Evolutionary conservation across 139 green algal genomes (phyloP).

Genomic region (Chlorella sp.): DNA sequence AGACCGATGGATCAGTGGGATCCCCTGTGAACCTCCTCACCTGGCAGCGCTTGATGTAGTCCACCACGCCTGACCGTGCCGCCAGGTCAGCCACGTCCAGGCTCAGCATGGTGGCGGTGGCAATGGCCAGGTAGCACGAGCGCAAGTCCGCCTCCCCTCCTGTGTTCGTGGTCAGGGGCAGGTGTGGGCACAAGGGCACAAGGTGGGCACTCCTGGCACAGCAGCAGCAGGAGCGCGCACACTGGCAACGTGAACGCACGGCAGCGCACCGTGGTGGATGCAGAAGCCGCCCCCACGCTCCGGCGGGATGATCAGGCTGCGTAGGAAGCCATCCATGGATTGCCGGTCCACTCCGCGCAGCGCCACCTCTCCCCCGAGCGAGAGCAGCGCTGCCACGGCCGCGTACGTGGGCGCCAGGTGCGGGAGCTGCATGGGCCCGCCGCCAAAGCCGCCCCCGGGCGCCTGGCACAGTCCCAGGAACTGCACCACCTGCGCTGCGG

Average conservation of each 20-base stretch:
- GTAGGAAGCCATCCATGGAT: constrained; percentile 59
- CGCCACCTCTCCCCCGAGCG: constrained; percentile 65
- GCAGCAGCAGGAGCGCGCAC: too few relatives aligned
- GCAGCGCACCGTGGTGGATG: constrained; percentile 78
- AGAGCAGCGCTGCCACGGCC: constrained; percentile 74
- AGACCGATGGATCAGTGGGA: background rate
- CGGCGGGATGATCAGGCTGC: constrained; percentile 57
- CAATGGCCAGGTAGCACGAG: constrained; percentile 87
- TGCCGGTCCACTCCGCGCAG: constrained; percentile 49
- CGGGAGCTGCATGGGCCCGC: constrained; percentile 81
- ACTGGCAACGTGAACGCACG: too few relatives aligned
- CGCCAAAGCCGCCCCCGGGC: constrained; percentile 77
- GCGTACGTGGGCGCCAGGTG: constrained; percentile 96
- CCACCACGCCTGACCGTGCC: constrained; percentile 37
- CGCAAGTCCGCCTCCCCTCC: constrained; percentile 92
- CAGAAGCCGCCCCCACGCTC: constrained; percentile 70
- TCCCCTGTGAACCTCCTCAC: constrained; percentile 10
- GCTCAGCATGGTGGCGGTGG: constrained; percentile 62
- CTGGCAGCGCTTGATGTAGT: constrained; percentile 67
- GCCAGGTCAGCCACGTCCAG: constrained; percentile 61
- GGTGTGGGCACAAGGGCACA: too few relatives aligned
- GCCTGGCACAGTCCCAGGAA: constrained; percentile 76
- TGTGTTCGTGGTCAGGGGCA: too few relatives aligned
- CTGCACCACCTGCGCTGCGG: constrained; percentile 38
- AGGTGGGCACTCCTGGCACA: too few relatives aligned